phyloP scores from a whole-genome alignment of 2,329 filamentous ascomycete species.

The Aspergillus floridensis region DNA sequence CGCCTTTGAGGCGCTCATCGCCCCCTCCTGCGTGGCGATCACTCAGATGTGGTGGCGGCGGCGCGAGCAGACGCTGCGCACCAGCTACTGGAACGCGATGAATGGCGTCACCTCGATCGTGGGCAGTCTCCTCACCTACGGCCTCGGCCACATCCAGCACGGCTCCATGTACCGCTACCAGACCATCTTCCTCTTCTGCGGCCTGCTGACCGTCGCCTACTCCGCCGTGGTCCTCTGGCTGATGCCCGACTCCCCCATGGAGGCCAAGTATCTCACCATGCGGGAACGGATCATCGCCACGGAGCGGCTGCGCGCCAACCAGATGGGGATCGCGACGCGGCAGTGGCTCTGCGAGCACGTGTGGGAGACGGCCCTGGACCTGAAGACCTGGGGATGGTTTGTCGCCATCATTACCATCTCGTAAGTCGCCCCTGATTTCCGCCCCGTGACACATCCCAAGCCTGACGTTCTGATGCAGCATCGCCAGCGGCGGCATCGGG shows the following conservation, averaged over 20 bases:
- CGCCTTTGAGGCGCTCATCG: constrained; percentile 33
- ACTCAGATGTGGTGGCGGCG: constrained; percentile 63
- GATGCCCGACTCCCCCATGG: constrained; percentile 53
- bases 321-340: constrained; percentile 54
- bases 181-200: constrained; percentile 57
- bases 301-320: constrained; percentile 55
- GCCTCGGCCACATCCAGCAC: constrained; percentile 57
- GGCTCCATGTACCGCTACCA: constrained; percentile 36
- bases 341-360: constrained; percentile 55
- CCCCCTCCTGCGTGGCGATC: constrained; percentile 56
- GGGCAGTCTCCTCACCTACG: constrained; percentile 58
- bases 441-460: neutral
- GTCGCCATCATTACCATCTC: constrained; percentile 26
- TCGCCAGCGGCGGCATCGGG: constrained; percentile 40
- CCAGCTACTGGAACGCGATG: constrained; percentile 61
- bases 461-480: constrained; percentile 18
- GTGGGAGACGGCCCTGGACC: constrained; percentile 28
- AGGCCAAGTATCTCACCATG: constrained; percentile 50
- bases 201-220: constrained; percentile 51
- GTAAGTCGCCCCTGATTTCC: constrained; percentile 8
- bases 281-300: constrained; percentile 54
- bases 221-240: constrained; percentile 46
- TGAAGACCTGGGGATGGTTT: constrained; percentile 40
- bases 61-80: constrained; percentile 57
- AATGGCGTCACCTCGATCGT: constrained; percentile 59